These are phyloP conservation scores for Psilocybe tampanensis DNA, from an alignment of 768 basidiomycete species.

Conservation along the genomic window DNA sequence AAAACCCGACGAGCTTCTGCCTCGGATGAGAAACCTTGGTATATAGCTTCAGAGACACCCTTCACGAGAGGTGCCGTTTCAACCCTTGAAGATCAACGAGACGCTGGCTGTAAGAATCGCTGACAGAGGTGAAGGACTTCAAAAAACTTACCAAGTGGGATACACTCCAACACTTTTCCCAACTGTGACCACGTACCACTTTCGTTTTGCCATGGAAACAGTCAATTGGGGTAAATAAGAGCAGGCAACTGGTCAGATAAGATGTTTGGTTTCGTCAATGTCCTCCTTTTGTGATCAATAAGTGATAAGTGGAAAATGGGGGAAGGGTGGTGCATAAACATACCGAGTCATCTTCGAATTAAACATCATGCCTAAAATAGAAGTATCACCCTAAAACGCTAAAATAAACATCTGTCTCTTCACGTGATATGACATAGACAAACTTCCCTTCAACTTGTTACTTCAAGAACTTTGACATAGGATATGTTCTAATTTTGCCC, in stretches of 20 bases:
- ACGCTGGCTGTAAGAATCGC: neutral
- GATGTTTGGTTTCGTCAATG: neutral
- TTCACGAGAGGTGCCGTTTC: slow-evolving; percentile 45
- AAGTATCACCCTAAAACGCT: too few species aligned
- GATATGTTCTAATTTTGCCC: too few species aligned
- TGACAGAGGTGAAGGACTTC: neutral
- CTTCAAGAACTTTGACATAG: too few species aligned
- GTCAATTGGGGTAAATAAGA: neutral
- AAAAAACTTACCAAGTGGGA: slow-evolving; percentile 34
- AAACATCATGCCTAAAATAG: neutral
- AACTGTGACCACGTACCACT: slow-evolving; percentile 45
- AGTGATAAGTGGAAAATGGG: too few species aligned
- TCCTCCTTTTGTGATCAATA: too few species aligned
- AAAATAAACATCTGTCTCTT: too few species aligned
- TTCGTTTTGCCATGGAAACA: slow-evolving; percentile 33
- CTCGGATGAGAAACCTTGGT: slow-evolving; percentile 44
- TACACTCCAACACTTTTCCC: slow-evolving; percentile 43
- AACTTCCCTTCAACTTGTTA: too few species aligned
- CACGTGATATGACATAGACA: too few species aligned
- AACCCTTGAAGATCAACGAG: slow-evolving; percentile 34
- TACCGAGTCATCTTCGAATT: neutral
- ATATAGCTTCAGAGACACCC: slow-evolving; percentile 41
- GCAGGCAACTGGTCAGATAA: neutral
- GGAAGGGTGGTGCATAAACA: too few species aligned
- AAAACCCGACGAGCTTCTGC: slow-evolving; percentile 42